Evolutionary conservation across 139 green algal species (phyloP).

Genomic region (Diplosphaera chodatii): DNA sequence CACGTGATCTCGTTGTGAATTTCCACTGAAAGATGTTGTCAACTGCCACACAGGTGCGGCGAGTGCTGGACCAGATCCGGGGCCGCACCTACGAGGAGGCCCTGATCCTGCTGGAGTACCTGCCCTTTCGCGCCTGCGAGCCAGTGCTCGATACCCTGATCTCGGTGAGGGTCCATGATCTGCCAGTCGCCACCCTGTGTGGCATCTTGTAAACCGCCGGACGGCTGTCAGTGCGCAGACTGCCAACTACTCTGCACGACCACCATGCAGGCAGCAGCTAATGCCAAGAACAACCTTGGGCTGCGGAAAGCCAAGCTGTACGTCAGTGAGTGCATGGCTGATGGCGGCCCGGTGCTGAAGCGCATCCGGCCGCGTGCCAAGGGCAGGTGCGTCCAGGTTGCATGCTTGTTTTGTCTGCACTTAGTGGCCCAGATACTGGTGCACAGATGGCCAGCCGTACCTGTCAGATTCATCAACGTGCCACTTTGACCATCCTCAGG

Average conservation of each 20-base stretch:
- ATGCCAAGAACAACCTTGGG: constrained; percentile 93
- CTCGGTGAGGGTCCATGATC: constrained; percentile 30
- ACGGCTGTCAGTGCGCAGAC: too few species aligned
- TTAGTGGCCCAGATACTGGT: neutral
- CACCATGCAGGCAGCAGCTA: constrained; percentile 78
- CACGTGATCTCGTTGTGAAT: too few species aligned
- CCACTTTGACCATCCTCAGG: constrained; percentile 22
- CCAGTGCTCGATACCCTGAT: constrained; percentile 65
- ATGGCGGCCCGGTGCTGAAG: constrained; percentile 79
- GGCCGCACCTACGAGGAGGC: constrained; percentile 88
- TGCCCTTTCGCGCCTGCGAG: constrained; percentile 84
- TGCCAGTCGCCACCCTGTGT: too few species aligned
- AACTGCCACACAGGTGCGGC: constrained; percentile 57
- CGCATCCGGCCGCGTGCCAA: constrained; percentile 65
- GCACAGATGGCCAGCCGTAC: neutral
- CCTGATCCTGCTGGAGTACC: constrained; percentile 89
- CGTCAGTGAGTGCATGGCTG: constrained; percentile 72
- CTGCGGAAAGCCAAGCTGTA: constrained; percentile 81
- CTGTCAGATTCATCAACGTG: neutral
- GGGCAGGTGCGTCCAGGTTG: constrained; percentile 70
- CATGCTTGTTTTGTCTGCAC: neutral
- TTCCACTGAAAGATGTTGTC: too few species aligned
- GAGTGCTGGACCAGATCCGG: constrained; percentile 87
- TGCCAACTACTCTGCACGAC: too few species aligned
- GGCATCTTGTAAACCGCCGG: too few species aligned